Evolutionary conservation across 208 protist genomes (phyloP).

Genomic region (Herpetomonas muscarum): DNA sequence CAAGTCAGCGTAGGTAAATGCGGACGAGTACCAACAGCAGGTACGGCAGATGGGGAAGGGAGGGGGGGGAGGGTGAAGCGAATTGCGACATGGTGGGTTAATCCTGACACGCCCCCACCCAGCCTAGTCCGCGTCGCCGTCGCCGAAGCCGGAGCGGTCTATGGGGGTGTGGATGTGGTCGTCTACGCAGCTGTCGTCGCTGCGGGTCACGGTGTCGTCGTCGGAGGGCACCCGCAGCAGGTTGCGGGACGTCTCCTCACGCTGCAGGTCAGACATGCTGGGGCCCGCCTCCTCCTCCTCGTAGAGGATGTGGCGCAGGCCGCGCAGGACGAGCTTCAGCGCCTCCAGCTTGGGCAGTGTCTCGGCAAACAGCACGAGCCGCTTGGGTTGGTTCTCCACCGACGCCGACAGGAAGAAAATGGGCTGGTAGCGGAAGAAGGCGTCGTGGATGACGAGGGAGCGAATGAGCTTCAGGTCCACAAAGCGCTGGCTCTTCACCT

Average conservation of each 20-base stretch:
- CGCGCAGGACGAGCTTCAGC: conserved; percentile 59
- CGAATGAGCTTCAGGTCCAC: conserved; percentile 66
- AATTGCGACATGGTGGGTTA: no score
- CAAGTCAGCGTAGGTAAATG: no score
- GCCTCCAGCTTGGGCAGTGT: conserved; percentile 72
- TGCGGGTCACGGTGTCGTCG: conserved; percentile 9
- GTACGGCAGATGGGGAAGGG: no score
- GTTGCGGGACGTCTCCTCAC: not conserved
- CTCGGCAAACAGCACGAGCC: conserved; percentile 69
- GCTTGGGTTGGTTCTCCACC: conserved; percentile 52
- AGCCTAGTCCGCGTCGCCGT: not conserved
- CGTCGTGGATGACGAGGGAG: conserved; percentile 76
- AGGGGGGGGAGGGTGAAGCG: no score
- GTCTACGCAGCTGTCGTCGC: conserved; percentile 4
- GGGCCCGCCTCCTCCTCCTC: conserved; percentile 58
- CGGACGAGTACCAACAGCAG: no score
- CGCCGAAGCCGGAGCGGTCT: conserved; percentile 16
- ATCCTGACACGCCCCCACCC: no score
- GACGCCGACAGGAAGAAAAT: conserved; percentile 82
- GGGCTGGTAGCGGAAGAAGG: conserved; percentile 72
- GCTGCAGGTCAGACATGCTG: conserved; percentile 52
- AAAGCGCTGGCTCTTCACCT: conserved; percentile 37
- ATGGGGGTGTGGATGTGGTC: conserved; percentile 30
- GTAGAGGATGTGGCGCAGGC: conserved; percentile 69
- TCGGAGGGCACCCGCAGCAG: conserved; percentile 8